Evolutionary conservation across 2,329 filamentous ascomycete species (phyloP), one percentile per base, ranked within the genome.

Genomic region (Xylariales sp.): DNA sequence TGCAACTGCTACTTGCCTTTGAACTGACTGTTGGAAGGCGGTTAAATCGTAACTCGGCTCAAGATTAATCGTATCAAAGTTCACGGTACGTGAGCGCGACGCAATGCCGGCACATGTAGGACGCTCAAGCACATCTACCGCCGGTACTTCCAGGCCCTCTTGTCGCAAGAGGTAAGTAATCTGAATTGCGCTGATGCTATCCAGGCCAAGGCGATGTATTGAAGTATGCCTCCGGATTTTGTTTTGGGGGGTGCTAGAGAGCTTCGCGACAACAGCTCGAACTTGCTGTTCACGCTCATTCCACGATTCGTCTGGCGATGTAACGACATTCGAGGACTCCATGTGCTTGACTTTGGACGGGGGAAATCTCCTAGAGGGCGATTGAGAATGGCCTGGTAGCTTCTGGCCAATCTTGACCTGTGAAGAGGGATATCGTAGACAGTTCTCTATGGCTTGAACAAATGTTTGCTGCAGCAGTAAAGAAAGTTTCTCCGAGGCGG

Each of bases 141-240:
- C 81, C 1, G 80, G 78, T 0, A 89, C 62, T 1, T 59, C 54
- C 28, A 80, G 66, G 0, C 80, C 81, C 14, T 72, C 54, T 28
- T 71, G 74, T 14, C 84, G 78, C 12, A 96, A 67, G 19, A 73
- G 65, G 1, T 78, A 73, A 1, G 88, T 86, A 8, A 95, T 70
- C 54, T 95, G 89, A 4, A 83, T 74, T 1, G 88, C 86, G 46
- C 85, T 90, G 54, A 97, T 93, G 57, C 90, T 96, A 61, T 96
- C 90, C 3, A 96, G 68, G 0, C 91, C 91, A n/a, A 95, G 76
- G 44, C 85, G 81, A 53, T 91, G 95, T 36, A 97, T 88, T 0
- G 86, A 88, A 0, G 80, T 88, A 8, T 74, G 57, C 10, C 70
- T 71, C 3, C 58, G 53, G 34, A 95, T 82, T 0, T 64, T 65